Conservation (phyloP, 495 filamentous ascomycete genomes). For the Achaetomiella virescens region DNA sequence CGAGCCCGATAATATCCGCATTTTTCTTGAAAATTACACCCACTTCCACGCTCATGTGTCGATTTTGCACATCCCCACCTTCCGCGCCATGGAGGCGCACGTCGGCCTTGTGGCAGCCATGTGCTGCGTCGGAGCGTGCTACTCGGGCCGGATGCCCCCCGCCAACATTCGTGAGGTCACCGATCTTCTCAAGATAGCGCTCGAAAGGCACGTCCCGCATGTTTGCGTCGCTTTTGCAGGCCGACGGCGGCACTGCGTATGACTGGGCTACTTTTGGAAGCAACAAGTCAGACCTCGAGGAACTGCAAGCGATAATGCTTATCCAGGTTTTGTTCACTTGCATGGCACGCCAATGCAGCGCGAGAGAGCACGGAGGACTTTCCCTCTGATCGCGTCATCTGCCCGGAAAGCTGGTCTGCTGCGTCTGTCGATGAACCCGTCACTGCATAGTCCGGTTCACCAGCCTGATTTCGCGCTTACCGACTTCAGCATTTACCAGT, state of each 20-base stretch:
- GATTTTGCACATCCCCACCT: conserved; percentile 63
- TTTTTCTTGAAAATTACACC: conserved; percentile 55
- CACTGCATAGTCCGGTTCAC: conserved; percentile 39
- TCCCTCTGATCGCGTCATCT: conserved; percentile 46
- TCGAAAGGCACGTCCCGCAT: conserved; percentile 47
- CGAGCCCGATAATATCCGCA: conserved; percentile 52
- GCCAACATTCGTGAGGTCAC: conserved; percentile 54
- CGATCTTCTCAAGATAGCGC: conserved; percentile 45
- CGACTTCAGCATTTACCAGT: conserved; percentile 33
- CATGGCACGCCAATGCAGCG: conserved; percentile 55
- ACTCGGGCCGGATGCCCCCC: conserved; percentile 49
- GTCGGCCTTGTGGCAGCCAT: conserved; percentile 55
- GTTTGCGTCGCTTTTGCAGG: conserved; percentile 32
- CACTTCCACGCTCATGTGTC: conserved; percentile 63
- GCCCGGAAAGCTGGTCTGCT: conserved; percentile 47
- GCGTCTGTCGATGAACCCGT: conserved; percentile 32
- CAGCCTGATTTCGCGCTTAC: conserved; percentile 36
- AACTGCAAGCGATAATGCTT: conserved; percentile 54
- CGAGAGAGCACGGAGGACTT: conserved; percentile 47
- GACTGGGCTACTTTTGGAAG: conserved; percentile 27
- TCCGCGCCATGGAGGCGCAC: conserved; percentile 53
- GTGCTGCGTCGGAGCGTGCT: conserved; percentile 62
- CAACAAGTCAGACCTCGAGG: conserved; percentile 42
- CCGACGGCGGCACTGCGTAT: conserved; percentile 29
- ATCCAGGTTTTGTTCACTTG: conserved; percentile 53